phyloP scores from a whole-genome alignment of 257 asterid genomes.

The Solanum raphanifolium region DNA sequence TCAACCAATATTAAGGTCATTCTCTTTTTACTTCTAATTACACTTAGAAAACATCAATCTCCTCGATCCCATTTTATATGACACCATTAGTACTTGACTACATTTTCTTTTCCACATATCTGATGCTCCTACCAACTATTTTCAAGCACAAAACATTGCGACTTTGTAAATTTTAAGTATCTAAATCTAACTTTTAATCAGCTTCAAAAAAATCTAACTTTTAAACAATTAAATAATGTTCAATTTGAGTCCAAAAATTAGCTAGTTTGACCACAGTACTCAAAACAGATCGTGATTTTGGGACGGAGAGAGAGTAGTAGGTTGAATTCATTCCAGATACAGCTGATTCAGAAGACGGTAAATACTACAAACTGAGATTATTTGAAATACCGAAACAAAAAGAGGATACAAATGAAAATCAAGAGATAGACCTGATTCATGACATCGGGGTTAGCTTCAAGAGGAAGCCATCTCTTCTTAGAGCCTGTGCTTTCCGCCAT shows the following conservation, averaged over 20 bases:
- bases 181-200: neutral
- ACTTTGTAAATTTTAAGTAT: neutral
- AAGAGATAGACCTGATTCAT: slow-evolving; percentile 70
- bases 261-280: neutral
- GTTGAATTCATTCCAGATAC: neutral
- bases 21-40: neutral
- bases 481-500: slow-evolving; percentile 50
- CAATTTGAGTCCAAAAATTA: neutral
- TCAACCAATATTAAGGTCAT: neutral
- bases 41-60: neutral
- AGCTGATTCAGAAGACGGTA: neutral
- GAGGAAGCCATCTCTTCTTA: slow-evolving; percentile 97
- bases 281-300: neutral
- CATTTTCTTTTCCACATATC: neutral
- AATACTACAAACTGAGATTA: neutral
- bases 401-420: neutral
- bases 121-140: neutral
- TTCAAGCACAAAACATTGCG: neutral
- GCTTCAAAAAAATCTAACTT: too few species aligned
- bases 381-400: neutral
- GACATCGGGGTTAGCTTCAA: slow-evolving; percentile 93
- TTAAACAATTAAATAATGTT: neutral
- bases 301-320: neutral
- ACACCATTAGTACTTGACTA: neutral
- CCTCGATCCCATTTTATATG: neutral